A percentile compares a stretch with the other conserved stretches of the same genome.
Conservation (phyloP, 2,329 filamentous ascomycete genomes). For the Talaromyces sp. region DNA sequence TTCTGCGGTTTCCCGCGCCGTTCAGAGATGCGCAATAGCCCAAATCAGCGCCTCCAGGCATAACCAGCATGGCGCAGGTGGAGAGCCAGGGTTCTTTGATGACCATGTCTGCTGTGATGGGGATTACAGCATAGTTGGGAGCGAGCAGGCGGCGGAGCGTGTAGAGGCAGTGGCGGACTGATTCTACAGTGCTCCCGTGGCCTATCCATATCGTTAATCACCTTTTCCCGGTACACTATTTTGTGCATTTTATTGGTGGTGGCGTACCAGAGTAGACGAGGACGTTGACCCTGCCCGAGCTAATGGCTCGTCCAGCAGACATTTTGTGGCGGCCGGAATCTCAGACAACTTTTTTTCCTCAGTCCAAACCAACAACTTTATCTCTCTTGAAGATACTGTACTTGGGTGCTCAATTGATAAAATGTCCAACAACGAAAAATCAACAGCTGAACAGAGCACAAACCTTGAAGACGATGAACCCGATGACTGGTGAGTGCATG, state of each 20-base stretch:
- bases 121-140: conserved; percentile 88
- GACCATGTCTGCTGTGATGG: conserved; percentile 72
- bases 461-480: conserved; percentile 75
- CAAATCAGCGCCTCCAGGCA: conserved; percentile 91
- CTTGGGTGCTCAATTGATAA: background rate
- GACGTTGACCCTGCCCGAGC: conserved; percentile 74
- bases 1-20: conserved; percentile 79
- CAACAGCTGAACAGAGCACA: conserved; percentile 32
- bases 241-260: conserved; percentile 21
- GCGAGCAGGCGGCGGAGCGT: conserved; percentile 81
- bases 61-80: conserved; percentile 82
- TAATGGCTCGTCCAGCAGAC: conserved; percentile 48
- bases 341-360: background rate
- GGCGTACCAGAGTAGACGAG: conserved; percentile 81
- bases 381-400: background rate
- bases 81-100: conserved; percentile 88
- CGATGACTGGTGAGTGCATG: conserved; percentile 78
- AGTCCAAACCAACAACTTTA: background rate
- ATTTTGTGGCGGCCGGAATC: conserved; percentile 21
- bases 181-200: conserved; percentile 79
- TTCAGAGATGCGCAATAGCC: conserved; percentile 87
- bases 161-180: conserved; percentile 84
- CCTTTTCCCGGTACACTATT: background rate
- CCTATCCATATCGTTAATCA: conserved; percentile 49
- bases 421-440: conserved; percentile 60